phyloP scores from a whole-genome alignment of 2,329 filamentous ascomycete genomes.

The Hymenotorrendiella dingleyae region DNA sequence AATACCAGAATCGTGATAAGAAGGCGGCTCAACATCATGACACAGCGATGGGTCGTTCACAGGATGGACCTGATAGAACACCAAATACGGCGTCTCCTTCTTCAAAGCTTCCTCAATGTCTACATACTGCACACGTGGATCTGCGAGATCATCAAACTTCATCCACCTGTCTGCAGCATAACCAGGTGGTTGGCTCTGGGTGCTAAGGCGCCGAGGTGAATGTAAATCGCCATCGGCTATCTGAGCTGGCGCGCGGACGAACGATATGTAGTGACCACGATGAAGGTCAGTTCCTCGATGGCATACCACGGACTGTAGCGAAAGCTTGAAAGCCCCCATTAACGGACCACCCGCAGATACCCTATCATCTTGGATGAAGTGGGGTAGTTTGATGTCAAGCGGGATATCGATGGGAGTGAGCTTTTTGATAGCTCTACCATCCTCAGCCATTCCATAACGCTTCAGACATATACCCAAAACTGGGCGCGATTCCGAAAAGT shows the following conservation, averaged over 20 bases:
- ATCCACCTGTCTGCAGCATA: constrained; percentile 78
- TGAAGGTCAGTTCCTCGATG: constrained; percentile 81
- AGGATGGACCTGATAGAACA: constrained; percentile 93
- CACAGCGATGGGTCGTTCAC: constrained; percentile 53
- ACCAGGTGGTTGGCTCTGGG: constrained; percentile 47
- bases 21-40: constrained; percentile 46
- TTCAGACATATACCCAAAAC: constrained; percentile 92
- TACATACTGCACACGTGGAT: constrained; percentile 68
- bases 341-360: constrained; percentile 56
- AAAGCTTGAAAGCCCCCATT: constrained; percentile 86
- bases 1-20: constrained; percentile 44
- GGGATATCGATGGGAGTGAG: constrained; percentile 90
- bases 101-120: constrained; percentile 70
- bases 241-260: constrained; percentile 68
- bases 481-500: constrained; percentile 76
- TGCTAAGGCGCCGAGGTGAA: constrained; percentile 40
- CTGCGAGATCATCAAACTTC: constrained; percentile 79
- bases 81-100: constrained; percentile 85
- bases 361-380: constrained; percentile 79
- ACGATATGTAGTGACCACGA: constrained; percentile 85
- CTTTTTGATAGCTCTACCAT: constrained; percentile 63
- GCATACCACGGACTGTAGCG: constrained; percentile 86
- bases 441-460: constrained; percentile 70
- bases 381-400: constrained; percentile 72
- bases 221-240: constrained; percentile 53